A percentile compares a stretch with the other conserved stretches of the same genome.
These are phyloP conservation scores for Phytophthora syringae DNA, from an alignment of 352 stramenopile species.

Conservation along the genomic window DNA sequence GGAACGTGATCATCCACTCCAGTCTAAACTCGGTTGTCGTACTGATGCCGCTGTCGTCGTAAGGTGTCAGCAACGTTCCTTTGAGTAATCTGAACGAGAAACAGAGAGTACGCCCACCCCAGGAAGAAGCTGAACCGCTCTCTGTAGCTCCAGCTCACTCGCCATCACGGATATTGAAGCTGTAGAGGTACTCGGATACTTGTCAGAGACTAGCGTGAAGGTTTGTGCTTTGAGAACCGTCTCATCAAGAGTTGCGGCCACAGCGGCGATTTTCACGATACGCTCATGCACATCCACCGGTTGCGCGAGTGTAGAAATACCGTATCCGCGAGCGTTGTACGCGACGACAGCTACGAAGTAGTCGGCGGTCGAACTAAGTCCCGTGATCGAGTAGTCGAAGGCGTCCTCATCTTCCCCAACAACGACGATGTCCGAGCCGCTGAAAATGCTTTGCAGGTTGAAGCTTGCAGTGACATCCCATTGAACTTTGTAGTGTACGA, in stretches of 20 bases:
- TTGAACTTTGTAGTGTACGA: slow-evolving; percentile 94
- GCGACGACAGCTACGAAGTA: slow-evolving; percentile 88
- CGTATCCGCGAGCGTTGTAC: slow-evolving; percentile 83
- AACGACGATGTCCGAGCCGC: slow-evolving; percentile 52
- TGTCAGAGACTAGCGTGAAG: slow-evolving; percentile 65
- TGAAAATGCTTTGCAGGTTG: slow-evolving; percentile 70
- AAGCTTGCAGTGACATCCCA: slow-evolving; percentile 92
- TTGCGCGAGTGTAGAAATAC: slow-evolving; percentile 48
- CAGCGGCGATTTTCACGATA: slow-evolving; percentile 52
- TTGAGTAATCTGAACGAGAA: slow-evolving; percentile 66
- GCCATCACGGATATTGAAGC: slow-evolving; percentile 54
- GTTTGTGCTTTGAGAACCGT: slow-evolving; percentile 43
- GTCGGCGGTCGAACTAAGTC: slow-evolving; percentile 45
- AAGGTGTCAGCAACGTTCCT: slow-evolving; percentile 37
- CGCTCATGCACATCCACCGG: slow-evolving; percentile 61
- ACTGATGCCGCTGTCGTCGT: slow-evolving; percentile 46
- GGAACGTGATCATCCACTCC: slow-evolving; percentile 86
- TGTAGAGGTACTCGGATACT: slow-evolving; percentile 49
- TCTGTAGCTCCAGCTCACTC: slow-evolving; percentile 55
- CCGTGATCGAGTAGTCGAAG: slow-evolving; percentile 48
- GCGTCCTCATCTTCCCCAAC: background rate
- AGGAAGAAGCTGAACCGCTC: slow-evolving; percentile 55
- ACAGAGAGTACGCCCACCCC: slow-evolving; percentile 67
- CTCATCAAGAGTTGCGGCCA: slow-evolving; percentile 37
- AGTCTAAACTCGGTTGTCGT: slow-evolving; percentile 42